A percentile compares a stretch with the other conserved stretches of the same genome.
phyloP scores from a whole-genome alignment of 2,329 filamentous ascomycete species.

The Gaeumannomyces sp. region DNA sequence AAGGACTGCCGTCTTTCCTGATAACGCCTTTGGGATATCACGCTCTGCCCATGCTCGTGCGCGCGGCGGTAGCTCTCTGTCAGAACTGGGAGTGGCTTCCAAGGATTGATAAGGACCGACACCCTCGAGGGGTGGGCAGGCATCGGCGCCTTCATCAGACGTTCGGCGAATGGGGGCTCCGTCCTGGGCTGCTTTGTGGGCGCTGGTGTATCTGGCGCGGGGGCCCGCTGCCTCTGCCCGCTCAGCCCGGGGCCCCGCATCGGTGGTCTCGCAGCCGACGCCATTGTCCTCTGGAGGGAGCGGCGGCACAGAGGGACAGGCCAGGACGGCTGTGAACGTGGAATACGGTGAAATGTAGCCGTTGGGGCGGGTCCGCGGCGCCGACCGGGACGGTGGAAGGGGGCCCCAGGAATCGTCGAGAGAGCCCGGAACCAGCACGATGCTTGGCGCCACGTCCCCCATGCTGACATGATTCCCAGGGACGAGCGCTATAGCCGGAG shows the following conservation, averaged over 20 bases:
- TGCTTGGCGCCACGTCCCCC: conserved; percentile 33
- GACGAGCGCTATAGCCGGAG: conserved; percentile 37
- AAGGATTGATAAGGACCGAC: conserved; percentile 22
- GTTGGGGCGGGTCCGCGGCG: background rate
- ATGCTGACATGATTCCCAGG: conserved; percentile 37
- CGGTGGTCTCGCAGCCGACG: too few relatives aligned
- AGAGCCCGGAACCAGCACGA: conserved; percentile 16
- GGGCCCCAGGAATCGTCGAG: conserved; percentile 21
- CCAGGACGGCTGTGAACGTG: conserved; percentile 6
- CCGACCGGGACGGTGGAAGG: conserved; percentile 13
- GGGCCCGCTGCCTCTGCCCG: background rate
- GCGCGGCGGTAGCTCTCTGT: conserved; percentile 19
- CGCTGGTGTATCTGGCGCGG: too few relatives aligned
- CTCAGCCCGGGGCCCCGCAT: background rate
- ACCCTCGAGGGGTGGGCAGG: background rate
- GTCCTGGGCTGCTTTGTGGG: background rate
- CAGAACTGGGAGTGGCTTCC: conserved; percentile 16
- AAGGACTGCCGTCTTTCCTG: conserved; percentile 27
- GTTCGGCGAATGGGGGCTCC: background rate
- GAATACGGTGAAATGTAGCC: background rate
- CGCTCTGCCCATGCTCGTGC: conserved; percentile 18
- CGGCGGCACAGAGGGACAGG: conserved; percentile 13
- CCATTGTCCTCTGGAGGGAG: background rate
- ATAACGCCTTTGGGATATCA: conserved; percentile 31
- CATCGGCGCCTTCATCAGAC: background rate